phyloP scores from a whole-genome alignment of 192 early-diverging fungal species.

The Mortierella claussenii region DNA sequence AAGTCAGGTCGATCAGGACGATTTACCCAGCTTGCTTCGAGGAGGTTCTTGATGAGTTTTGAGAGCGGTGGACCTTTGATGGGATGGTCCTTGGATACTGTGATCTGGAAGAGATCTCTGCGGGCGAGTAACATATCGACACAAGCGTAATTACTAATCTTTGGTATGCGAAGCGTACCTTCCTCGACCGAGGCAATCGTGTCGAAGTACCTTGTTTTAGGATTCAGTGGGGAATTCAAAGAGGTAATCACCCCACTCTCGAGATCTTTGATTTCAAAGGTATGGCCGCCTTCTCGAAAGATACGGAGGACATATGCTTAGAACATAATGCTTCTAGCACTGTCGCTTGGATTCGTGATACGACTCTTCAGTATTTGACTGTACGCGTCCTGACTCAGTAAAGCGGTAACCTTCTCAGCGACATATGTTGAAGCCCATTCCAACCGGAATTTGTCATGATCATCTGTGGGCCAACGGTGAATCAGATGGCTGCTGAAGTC shows the following conservation, averaged over 20 bases:
- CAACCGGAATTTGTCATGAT: constrained; percentile 10
- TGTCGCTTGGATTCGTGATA: constrained; percentile 1
- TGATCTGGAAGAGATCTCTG: constrained; percentile 23
- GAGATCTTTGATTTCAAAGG: constrained; percentile 16
- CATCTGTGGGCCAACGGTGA: constrained; percentile 34
- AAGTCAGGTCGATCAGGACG: neutral
- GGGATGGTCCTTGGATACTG: constrained; percentile 10
- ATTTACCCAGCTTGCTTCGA: constrained; percentile 6
- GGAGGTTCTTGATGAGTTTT: constrained; percentile 18
- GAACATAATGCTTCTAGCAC: constrained; percentile 31
- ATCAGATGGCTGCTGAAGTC: constrained; percentile 30
- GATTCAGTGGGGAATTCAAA: constrained; percentile 1
- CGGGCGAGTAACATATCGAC: constrained; percentile 26
- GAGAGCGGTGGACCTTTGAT: constrained; percentile 26
- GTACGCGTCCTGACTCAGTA: constrained; percentile 9
- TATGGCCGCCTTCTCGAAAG: constrained; percentile 24
- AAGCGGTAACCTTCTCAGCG: constrained; percentile 4
- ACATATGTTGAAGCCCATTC: constrained; percentile 36
- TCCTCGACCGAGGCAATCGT: neutral
- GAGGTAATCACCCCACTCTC: neutral
- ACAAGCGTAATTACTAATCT: constrained; percentile 14
- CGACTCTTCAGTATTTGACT: constrained; percentile 15
- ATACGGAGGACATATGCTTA: constrained; percentile 18
- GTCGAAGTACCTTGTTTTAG: neutral
- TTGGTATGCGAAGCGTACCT: constrained; percentile 11